Base-by-base conservation (phyloP, 805 yeast genomes). In the Schizosaccharomyces octosporus region DNA sequence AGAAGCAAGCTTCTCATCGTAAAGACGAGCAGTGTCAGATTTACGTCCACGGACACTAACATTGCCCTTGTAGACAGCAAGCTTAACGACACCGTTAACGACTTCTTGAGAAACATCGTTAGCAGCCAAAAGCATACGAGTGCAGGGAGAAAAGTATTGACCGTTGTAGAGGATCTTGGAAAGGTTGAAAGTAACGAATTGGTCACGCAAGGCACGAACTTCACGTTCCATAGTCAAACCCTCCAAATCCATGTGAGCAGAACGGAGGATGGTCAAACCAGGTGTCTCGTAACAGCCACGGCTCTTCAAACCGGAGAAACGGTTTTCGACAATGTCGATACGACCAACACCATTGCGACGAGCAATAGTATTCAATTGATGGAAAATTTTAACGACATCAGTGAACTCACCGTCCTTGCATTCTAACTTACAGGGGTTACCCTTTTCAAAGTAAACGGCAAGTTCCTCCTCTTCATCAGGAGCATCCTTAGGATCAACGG, bases 221-320 rank as follows among this genome's bases (percentile, higher is more conserved):
- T 93, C 98, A 75, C 97, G 85, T 76, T 93, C 98, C 69, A 93
- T 77, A 54, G 95, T 90, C 69, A 93, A 82, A 69, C 98, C 98
- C 78, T 93, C 98, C 69, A 93, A 78, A 73, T 93, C 98, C 72
- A 93, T 81, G 75, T 93, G 98, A 59, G 97, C 86, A 62, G 81
- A 74, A 81, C 98, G 87, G 75, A 93, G 83, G 64, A 93, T 73
- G 64, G 98, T 90, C 69, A 93, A 81, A 74, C 97, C 98, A 67
- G 98, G 98, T 65, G 97, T 95, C 77, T 93, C 98, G 78, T 93
- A 93, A 79, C 98, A 93, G 63, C 98, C 98, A 80, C 98, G 87
- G 65, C 97, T 89, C 76, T 93, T 93, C 74, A 93, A 85, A 74
- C 97, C 97, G 70, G 93, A 93, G 75, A 93, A 93, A 79, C 98